Base-by-base conservation (phyloP, 1,284 basidiomycete genomes). In the Peniophora sp. region DNA sequence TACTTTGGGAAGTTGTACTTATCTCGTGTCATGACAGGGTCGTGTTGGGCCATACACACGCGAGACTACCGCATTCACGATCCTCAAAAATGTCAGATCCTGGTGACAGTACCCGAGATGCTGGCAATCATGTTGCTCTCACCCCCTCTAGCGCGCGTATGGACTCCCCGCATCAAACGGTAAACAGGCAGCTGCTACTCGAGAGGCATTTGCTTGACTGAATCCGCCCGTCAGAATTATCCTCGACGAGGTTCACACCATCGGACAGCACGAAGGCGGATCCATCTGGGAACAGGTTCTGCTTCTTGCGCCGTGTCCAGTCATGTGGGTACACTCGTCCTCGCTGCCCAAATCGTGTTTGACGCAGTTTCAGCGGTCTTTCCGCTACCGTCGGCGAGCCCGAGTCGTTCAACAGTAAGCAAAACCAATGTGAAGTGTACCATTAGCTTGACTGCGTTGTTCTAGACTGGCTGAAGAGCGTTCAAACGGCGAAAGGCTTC, bases 281-380 rank as follows among this genome's bases (percentile, higher is more conserved):
- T 69, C 79, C 0, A 78, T 85, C 2, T 86, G 84, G 85, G 83
- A 87, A 57, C 81, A 84, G 57, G 79, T 85, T 19, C 66, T 84
- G 8, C 63, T 85, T 3, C 65, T 85, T 6, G 77, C 81, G 2
- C 79, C 81, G 16, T 84, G 81, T 56, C 84, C 84, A 1, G 72
- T 87, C 54, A 83, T 87, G 82, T 83, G 50, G 44, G 77, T 63
- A n/a, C 8, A 1, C 20, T 34, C 19, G 25, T 8, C 39, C 45
- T 24, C 17, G 32, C 12, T n/a, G 35, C 12, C 27, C 12, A 5
- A 6, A 27, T 22, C 47, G 41, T 35, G 52, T 3, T 45, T 44
- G 9, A 16, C 45, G 23, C 32, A 39, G 23, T 34, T n/a, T 50
- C 51, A 83, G 81, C 54, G 85, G 83, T 35, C 70, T 88, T 27